Evolutionary conservation across 768 basidiomycete species (phyloP).

Genomic region (Pleurotus giganteus): DNA sequence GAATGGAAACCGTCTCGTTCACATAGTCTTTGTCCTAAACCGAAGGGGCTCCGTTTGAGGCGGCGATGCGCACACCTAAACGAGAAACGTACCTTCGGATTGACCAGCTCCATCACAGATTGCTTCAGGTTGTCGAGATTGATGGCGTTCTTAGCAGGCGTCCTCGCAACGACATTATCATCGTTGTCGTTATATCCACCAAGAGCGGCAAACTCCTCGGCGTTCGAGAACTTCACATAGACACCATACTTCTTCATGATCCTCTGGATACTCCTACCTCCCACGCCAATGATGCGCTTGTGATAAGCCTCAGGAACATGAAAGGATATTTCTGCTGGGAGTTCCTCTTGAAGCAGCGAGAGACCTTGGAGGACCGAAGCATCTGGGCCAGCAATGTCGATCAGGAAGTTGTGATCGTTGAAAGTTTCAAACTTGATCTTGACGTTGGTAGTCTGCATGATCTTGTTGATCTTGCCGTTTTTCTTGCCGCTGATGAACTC

Average conservation of each 20-base stretch:
- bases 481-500: conserved; percentile 99
- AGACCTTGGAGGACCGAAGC: conserved; percentile 84
- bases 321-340: conserved; percentile 98
- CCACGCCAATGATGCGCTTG: conserved; percentile 98
- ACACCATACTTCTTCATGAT: conserved; percentile 99
- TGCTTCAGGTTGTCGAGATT: conserved; percentile 94
- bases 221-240: conserved; percentile 98
- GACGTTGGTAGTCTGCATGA: conserved; percentile 95
- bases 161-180: conserved; percentile 98
- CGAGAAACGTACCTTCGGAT: conserved; percentile 71
- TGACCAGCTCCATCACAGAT: conserved; percentile 96
- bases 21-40: conserved; percentile 93
- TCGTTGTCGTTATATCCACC: conserved; percentile 97
- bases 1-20: conserved; percentile 90
- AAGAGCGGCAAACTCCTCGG: conserved; percentile 92
- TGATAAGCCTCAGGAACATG: conserved; percentile 98
- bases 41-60: conserved; percentile 5
- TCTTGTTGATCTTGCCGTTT: conserved; percentile 99
- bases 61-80: neutral
- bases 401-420: conserved; percentile 93
- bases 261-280: conserved; percentile 95
- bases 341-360: conserved; percentile 88
- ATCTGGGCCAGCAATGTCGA: conserved; percentile 86
- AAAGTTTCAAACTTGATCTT: conserved; percentile 99
- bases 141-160: conserved; percentile 95